Evolutionary conservation across 257 asterid species (phyloP), one percentile per base, ranked within the genome.

Genomic region (Plantago elongata): DNA sequence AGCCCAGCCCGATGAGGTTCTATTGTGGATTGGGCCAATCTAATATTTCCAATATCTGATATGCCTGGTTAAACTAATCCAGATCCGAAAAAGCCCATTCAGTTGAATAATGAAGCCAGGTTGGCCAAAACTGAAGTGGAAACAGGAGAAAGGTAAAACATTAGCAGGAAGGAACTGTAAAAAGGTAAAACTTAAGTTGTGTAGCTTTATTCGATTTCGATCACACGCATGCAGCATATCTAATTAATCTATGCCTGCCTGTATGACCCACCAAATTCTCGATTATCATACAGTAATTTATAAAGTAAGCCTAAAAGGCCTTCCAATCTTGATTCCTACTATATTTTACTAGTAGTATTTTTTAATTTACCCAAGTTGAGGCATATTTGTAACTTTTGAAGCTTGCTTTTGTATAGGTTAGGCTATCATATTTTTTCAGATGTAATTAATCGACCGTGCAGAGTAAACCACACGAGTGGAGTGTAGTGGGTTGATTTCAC

Each of bases 401-500:
- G 40, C 40, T 34, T 34, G 40, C 40, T 34, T 34, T 34, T 34
- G 40, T 34, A 5, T 34, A 34, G 5, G 40, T 34, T 22, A 22
- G 27, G 27, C 27, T 22, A 22, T 22, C 27, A 22, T 22, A 22
- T 22, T 1, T 22, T 22, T 22, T 22, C 27, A 22, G 1, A 22
- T 22, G 27, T 22, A 22, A 22, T 22, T 22, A 40, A 60, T 38
- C 45, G 54, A 62, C 54, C 50, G 54, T 47, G 51, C 16, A n/a
- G 52, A 69, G 62, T 69, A 34, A 34, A 15, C 55, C 74, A 69
- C 84, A 79, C 78, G 79, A 62, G 70, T 56, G 69, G 15, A 13
- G 57, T 61, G 54, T 22, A 22, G 27, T 22, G 27, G 27, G 27
- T 22, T 22, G 27, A 22, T 50, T 14, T 43, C 59, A 46, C 65